Evolutionary conservation across 352 stramenopile genomes (phyloP).

Genomic region (Pythium scleroteichum): DNA sequence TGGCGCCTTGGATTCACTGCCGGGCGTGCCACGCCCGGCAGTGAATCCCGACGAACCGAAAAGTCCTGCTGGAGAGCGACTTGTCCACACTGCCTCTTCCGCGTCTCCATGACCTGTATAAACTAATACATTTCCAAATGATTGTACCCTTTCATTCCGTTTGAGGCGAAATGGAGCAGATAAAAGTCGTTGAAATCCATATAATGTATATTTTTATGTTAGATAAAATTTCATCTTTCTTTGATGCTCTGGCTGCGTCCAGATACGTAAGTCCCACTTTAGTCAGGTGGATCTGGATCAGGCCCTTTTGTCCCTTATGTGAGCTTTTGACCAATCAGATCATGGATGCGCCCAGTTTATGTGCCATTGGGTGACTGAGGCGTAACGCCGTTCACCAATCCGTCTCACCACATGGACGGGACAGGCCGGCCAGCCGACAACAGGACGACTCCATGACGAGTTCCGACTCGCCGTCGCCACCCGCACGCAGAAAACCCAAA

Average conservation of each 20-base stretch:
- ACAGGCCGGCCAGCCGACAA: not conserved
- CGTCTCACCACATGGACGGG: constrained; percentile 6
- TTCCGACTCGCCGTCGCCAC: not conserved
- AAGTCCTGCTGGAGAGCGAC: too few species aligned
- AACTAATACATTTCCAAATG: too few species aligned
- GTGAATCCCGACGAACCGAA: too few species aligned
- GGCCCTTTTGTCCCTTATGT: not conserved
- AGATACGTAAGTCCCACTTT: constrained; percentile 11
- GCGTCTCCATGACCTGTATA: too few species aligned
- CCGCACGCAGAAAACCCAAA: not conserved
- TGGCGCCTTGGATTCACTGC: too few species aligned
- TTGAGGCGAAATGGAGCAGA: too few species aligned
- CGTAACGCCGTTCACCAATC: not conserved
- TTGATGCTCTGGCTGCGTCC: constrained; percentile 1
- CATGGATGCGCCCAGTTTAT: not conserved
- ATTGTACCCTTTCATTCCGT: too few species aligned
- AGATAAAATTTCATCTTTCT: not conserved
- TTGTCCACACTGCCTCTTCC: too few species aligned
- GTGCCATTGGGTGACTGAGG: not conserved
- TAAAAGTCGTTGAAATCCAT: not conserved
- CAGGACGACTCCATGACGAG: not conserved
- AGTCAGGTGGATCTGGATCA: constrained; percentile 19
- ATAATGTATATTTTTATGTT: not conserved
- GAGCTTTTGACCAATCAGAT: constrained; percentile 12
- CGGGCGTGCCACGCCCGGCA: too few species aligned